Evolutionary conservation across 1,139 yeast genomes (phyloP), one percentile per base, ranked within the genome.

Genomic region (Yamadazyma sp.): DNA sequence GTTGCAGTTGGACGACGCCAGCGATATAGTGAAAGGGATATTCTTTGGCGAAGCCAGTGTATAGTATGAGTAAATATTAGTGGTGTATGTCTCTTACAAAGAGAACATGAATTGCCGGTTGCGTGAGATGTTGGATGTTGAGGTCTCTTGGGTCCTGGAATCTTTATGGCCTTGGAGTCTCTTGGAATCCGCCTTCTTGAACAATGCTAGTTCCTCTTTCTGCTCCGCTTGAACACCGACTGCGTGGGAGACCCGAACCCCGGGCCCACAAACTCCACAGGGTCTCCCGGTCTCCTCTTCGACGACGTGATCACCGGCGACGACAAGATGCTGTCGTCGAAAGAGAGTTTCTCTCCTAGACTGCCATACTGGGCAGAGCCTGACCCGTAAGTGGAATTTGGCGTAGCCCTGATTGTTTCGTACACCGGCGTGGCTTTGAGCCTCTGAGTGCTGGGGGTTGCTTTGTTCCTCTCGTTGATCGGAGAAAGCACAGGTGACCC

Each of bases 11-110:
- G 59, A 64, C 0, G 87, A 85, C 55, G 79, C 81, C 1, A 68
- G 66, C 43, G 75, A 66, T 25, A 69, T 87, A 11, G 74, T 76
- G 16, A 69, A 79, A 47, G 94, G 94, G 9, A 75, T 88, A n/a
- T 83, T 87, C 58, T 82, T 86, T 55, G 95, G 95, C 3, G 92
- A 83, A 51, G 35, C 59, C 15, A 54, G 54, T 36, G 59, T 64
- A 40, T 54, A 46, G 41, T 29, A 26, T 32, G n/a, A n/a, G n/a
- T n/a, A n/a, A n/a, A n/a, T n/a, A n/a, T n/a, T n/a, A n/a, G n/a
- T n/a, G n/a, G n/a, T n/a, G n/a, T n/a, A n/a, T n/a, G n/a, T n/a
- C n/a, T n/a, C n/a, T n/a, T n/a, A n/a, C n/a, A n/a, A n/a, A n/a
- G n/a, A n/a, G n/a, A n/a, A n/a, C n/a, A n/a, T n/a, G n/a, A n/a